Evolutionary conservation across 2,329 filamentous ascomycete species (phyloP), one percentile per base, ranked within the genome.

Genomic region (Mycosphaerelloides madeirae): DNA sequence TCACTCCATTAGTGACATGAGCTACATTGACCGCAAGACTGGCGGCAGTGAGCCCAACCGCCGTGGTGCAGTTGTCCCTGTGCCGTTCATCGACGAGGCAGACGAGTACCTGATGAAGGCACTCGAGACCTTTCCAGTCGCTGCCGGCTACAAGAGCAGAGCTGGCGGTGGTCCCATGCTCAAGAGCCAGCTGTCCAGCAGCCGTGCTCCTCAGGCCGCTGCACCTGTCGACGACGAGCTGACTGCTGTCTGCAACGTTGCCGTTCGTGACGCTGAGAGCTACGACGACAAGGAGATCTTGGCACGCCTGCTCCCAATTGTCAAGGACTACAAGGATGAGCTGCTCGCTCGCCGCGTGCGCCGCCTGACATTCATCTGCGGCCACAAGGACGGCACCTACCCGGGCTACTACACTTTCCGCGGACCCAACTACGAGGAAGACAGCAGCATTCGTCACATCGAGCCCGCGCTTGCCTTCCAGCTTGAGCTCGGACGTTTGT

Each of bases 341-440:
- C 78, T 98, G 18, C 71, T 90, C 19, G 74, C 83, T 42, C 87
- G 85, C 57, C 81, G 84, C 39, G 84, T 98, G 38, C 89, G 93
- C 54, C 87, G 93, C 56, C 72, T 98, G 44, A 96, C 90, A 38
- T 96, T 98, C 73, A 93, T 97, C 67, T 96, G 90, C 64, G 93
- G 93, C 44, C 88, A 87, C 74, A 88, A 84, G 64, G 88, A 98
- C 63, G 93, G 90, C 43, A 88, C 87, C 12, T 95, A 97, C 68
- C 93, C 91, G 16, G 89, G 87, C 37, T 97, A 98, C 79, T 97
- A 87, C 77, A 98, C 93, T 33, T 98, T 97, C 87, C 85, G 93
- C 65, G 91, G 91, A 5, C 91, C 93, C 20, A 72, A 75, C 40
- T 98, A 95, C 68, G 77, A 81, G 41, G 93, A 98, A 69, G 93